Base-by-base conservation (phyloP, 2,329 filamentous ascomycete species). In the Thermothelomyces thermophilus region DNA sequence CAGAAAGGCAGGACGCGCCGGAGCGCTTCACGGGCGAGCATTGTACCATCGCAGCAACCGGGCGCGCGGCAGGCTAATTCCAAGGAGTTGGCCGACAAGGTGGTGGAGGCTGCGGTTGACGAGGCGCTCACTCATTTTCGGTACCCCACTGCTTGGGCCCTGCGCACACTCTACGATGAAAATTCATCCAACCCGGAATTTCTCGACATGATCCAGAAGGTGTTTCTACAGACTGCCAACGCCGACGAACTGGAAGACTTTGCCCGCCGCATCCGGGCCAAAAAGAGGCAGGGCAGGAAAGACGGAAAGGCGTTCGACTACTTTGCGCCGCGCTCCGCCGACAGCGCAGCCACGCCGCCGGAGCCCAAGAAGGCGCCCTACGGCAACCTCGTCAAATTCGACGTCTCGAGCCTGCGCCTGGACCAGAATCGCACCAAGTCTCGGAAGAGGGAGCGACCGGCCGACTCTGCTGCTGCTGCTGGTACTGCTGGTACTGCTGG, bases 121-220 rank as follows among this genome's bases (percentile, higher is more conserved):
- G 73, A 80, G 59, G 80, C 80, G 5, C 64, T 84, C 42, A 67
- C 71, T 52, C 72, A 77, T 60, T 70, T 71, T 54, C 76, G 77
- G 51, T 83, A 79, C 62, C 77, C 79, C 47, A 83, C 80, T 8
- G 81, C 80, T 2, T 83, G 74, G 69, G 79, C 80, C 36, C 68
- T 84, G 52, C 72, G 79, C 46, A 74, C 72, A 13, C 69, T 83
- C 52, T 83, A 80, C 63, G 78, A 83, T 56, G 77, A 83, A 60
- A 73, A 75, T 52, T 70, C 70, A 39, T 63, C 67, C 34, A 71
- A 82, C 56, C 64, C 70, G 14, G 66, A 67, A 31, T 80, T 82
- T 58, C 68, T 83, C 51, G 66, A 70, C 54, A 74, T 83, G 70
- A 66, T 83, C 40, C 75, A 80, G 63, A 73, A 76, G 52, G 70